phyloP scores from a whole-genome alignment of 805 yeast genomes.

The Yamadazyma sp. region DNA sequence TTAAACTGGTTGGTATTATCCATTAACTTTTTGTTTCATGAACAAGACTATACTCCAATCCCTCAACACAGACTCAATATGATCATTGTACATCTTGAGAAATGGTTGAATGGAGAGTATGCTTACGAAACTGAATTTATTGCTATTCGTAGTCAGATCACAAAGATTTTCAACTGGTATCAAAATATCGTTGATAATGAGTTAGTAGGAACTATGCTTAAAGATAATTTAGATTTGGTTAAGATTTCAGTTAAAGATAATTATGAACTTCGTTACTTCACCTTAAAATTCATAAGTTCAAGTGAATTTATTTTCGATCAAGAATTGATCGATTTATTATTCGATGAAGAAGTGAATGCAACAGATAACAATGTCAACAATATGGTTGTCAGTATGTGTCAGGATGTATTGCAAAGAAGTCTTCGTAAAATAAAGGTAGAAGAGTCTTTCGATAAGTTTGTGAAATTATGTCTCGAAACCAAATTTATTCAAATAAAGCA shows the following conservation, averaged over 20 bases:
- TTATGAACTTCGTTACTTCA: conserved; percentile 43
- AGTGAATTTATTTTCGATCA: conserved; percentile 16
- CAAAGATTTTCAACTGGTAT: conserved; percentile 38
- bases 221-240: conserved; percentile 45
- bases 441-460: conserved; percentile 24
- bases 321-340: conserved; percentile 4
- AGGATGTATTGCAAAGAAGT: conserved; percentile 33
- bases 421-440: conserved; percentile 11
- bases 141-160: conserved; percentile 48
- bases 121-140: conserved; percentile 57
- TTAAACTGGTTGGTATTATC: conserved; percentile 47
- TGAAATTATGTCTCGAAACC: conserved; percentile 23
- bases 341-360: conserved; percentile 16
- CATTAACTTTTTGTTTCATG: conserved; percentile 36
- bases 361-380: conserved; percentile 34
- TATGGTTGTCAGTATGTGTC: conserved; percentile 28
- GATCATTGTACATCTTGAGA: conserved; percentile 50
- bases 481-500: conserved; percentile 36
- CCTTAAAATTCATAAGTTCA: conserved; percentile 36
- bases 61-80: conserved; percentile 64
- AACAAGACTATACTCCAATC: conserved; percentile 35
- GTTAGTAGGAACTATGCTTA: conserved; percentile 14
- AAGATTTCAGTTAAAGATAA: conserved; percentile 30
- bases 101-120: conserved; percentile 61
- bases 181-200: not conserved